phyloP scores from a whole-genome alignment of 768 basidiomycete species.

The Trichaptum fuscoviolaceum region DNA sequence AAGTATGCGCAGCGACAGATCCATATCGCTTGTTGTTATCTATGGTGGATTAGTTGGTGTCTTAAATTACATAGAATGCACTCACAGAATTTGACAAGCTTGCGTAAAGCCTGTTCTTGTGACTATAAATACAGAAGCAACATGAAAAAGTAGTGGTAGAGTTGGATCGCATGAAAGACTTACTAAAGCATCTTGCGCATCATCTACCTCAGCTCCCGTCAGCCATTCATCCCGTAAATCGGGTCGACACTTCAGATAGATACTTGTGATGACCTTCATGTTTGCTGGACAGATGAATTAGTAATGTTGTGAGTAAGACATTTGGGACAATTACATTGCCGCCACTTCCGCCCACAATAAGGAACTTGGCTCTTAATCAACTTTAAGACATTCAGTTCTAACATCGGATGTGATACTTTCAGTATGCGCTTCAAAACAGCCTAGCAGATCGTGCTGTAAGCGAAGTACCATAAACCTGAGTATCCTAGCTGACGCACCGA shows the following conservation, averaged over 20 bases:
- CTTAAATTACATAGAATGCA: constrained; percentile 8
- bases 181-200: constrained; percentile 87
- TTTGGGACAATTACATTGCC: constrained; percentile 62
- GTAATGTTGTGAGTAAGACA: constrained; percentile 6
- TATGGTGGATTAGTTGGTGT: constrained; percentile 25
- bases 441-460: constrained; percentile 33
- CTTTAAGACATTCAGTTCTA: constrained; percentile 93
- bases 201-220: constrained; percentile 87
- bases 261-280: constrained; percentile 99
- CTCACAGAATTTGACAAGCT: constrained; percentile 92
- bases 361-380: constrained; percentile 99
- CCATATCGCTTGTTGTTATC: constrained; percentile 93
- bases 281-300: constrained; percentile 55
- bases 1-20: constrained; percentile 38
- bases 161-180: constrained; percentile 14
- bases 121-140: constrained; percentile 45
- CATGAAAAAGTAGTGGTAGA: neutral
- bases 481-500: constrained; percentile 51
- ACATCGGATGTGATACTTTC: constrained; percentile 87
- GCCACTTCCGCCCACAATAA: constrained; percentile 96
- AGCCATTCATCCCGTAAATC: constrained; percentile 98
- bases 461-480: constrained; percentile 5
- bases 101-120: constrained; percentile 91
- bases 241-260: constrained; percentile 95
- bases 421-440: constrained; percentile 94